Evolutionary conservation across 108 stramenopile species (phyloP).

Genomic region (Hondaea fermentalgiana): DNA sequence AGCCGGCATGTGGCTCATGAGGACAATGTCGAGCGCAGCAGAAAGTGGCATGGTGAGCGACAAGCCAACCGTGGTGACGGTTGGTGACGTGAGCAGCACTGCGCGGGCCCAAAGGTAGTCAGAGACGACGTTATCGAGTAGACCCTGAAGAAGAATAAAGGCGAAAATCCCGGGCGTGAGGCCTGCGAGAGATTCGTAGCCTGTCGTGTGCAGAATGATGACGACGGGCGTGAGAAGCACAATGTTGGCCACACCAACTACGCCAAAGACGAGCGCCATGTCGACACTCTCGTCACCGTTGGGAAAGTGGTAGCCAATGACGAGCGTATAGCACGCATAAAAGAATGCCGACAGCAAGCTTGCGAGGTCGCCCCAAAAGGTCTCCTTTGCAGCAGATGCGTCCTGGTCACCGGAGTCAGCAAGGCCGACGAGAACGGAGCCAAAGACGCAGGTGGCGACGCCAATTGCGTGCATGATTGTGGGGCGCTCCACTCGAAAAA

Average conservation of each 20-base stretch:
- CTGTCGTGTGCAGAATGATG: background rate
- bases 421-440: conserved; percentile 27
- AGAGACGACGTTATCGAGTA: conserved; percentile 75
- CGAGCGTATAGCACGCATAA: conserved; percentile 45
- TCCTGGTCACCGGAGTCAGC: background rate
- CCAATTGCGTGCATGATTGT: conserved; percentile 22
- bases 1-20: conserved; percentile 16
- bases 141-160: conserved; percentile 50
- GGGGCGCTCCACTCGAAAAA: background rate
- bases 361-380: conserved; percentile 17
- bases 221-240: conserved; percentile 52
- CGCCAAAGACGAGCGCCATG: conserved; percentile 83
- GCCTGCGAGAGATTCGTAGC: background rate
- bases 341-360: background rate
- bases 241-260: conserved; percentile 71
- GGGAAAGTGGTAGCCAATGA: conserved; percentile 22
- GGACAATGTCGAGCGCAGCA: conserved; percentile 63
- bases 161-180: background rate
- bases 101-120: conserved; percentile 91
- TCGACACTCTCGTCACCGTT: conserved; percentile 53
- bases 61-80: conserved; percentile 87
- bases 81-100: conserved; percentile 84
- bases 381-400: background rate
- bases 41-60: conserved; percentile 92
- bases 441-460: conserved; percentile 28